phyloP scores from a whole-genome alignment of 345 rosid species.

The Arabidopsis suecica region DNA sequence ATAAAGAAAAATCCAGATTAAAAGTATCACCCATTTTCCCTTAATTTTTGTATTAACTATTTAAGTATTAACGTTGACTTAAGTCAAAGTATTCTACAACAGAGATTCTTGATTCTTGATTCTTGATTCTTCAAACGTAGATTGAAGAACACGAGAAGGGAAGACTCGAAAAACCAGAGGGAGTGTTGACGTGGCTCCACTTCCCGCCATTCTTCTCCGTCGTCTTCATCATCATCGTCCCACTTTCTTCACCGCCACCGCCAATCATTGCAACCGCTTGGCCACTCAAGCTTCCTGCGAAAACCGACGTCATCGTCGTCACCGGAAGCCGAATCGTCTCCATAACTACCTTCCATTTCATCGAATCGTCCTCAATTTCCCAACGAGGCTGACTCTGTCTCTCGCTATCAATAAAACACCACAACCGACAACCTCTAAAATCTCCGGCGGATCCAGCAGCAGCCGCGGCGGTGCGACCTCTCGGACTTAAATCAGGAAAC shows the following conservation, averaged over 20 bases:
- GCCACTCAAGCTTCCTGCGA: conserved; percentile 42
- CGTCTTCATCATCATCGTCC: conserved; percentile 37
- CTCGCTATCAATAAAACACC: conserved; percentile 40
- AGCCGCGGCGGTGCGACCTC: conserved; percentile 46
- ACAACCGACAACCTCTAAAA: conserved; percentile 44
- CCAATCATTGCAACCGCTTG: conserved; percentile 41
- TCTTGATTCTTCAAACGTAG: neutral
- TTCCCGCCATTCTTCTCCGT: conserved; percentile 38
- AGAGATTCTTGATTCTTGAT: conserved; percentile 3
- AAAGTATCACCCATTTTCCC: neutral
- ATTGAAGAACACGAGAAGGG: conserved; percentile 44
- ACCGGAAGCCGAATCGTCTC: conserved; percentile 51
- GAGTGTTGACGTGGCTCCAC: conserved; percentile 40
- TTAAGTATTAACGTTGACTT: neutral
- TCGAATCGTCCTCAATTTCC: conserved; percentile 39
- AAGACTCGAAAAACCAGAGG: conserved; percentile 42
- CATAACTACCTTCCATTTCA: conserved; percentile 41
- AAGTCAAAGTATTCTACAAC: neutral
- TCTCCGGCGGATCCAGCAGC: conserved; percentile 22
- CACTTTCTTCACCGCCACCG: conserved; percentile 44
- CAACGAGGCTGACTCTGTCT: conserved; percentile 40
- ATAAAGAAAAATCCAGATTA: neutral
- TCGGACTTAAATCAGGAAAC: conserved; percentile 49
- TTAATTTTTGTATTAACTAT: neutral
- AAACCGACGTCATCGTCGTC: conserved; percentile 44